These are phyloP conservation scores for Macaranga tanarius DNA, from an alignment of 441 rosid genomes.

Conservation along the genomic window DNA sequence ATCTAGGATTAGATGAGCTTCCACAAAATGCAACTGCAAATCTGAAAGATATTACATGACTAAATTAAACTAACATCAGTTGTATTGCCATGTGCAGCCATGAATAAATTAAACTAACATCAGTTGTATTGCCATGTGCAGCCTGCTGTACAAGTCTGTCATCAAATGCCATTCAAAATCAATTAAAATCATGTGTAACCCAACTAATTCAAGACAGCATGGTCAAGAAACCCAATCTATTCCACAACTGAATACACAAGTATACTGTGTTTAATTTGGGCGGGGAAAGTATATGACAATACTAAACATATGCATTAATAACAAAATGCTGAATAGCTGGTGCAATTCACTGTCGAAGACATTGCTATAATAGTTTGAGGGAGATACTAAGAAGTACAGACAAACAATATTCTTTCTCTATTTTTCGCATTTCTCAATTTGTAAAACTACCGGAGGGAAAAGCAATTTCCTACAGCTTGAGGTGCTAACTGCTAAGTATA, in stretches of 20 bases:
- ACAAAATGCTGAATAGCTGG: neutral
- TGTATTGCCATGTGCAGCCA: neutral
- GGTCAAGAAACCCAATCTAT: neutral
- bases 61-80: slow-evolving; percentile 4
- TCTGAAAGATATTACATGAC: slow-evolving; percentile 39
- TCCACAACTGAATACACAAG: neutral
- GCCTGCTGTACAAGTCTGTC: neutral
- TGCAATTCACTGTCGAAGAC: neutral
- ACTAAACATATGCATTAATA: neutral
- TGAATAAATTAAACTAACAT: slow-evolving; percentile 6
- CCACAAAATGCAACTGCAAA: slow-evolving; percentile 91
- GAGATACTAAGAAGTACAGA: neutral
- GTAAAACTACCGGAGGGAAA: no score
- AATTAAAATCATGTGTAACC: neutral
- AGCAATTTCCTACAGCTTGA: neutral
- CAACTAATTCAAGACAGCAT: neutral
- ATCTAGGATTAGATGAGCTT: slow-evolving; percentile 57
- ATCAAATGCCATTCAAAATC: slow-evolving; percentile 5
- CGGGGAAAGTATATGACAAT: neutral
- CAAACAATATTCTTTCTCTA: no score
- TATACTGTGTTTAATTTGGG: neutral
- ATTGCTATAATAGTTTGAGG: neutral
- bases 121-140: neutral
- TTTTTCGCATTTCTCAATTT: no score
- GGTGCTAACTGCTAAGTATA: neutral